These are phyloP conservation scores for Coprinopsis sp. DNA, from an alignment of 768 basidiomycete genomes.

Conservation along the genomic window DNA sequence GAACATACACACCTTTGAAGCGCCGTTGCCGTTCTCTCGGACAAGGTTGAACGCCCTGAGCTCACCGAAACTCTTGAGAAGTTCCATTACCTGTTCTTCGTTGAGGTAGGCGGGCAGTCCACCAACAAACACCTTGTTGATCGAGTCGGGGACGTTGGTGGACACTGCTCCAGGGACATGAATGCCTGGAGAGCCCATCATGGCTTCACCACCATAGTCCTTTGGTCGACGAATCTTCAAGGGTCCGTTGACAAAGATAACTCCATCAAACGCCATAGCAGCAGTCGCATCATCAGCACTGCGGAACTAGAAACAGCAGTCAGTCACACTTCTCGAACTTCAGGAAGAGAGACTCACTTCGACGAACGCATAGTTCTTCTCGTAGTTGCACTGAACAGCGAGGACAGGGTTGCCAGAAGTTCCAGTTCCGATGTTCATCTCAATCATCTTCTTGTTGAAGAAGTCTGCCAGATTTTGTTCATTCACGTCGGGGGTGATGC, in stretches of 20 bases:
- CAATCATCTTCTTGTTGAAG: conserved; percentile 95
- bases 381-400: conserved; percentile 94
- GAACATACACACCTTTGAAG: conserved; percentile 65
- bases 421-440: conserved; percentile 83
- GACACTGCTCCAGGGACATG: conserved; percentile 96
- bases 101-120: conserved; percentile 93
- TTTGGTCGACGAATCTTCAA: conserved; percentile 97
- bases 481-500: conserved; percentile 91
- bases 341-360: conserved; percentile 54
- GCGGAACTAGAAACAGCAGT: conserved; percentile 67
- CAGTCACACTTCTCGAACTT: neutral
- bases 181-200: conserved; percentile 51
- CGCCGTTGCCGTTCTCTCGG: conserved; percentile 84
- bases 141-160: conserved; percentile 93
- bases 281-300: conserved; percentile 94
- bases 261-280: conserved; percentile 96
- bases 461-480: conserved; percentile 90
- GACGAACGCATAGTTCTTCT: conserved; percentile 98
- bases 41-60: conserved; percentile 98
- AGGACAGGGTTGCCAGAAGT: conserved; percentile 86
- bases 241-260: conserved; percentile 92
- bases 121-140: conserved; percentile 97
- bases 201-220: conserved; percentile 84
- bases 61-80: conserved; percentile 96
- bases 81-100: conserved; percentile 97